Conservation (phyloP, 306 rosid species). For the Lathyrus oleraceus region DNA sequence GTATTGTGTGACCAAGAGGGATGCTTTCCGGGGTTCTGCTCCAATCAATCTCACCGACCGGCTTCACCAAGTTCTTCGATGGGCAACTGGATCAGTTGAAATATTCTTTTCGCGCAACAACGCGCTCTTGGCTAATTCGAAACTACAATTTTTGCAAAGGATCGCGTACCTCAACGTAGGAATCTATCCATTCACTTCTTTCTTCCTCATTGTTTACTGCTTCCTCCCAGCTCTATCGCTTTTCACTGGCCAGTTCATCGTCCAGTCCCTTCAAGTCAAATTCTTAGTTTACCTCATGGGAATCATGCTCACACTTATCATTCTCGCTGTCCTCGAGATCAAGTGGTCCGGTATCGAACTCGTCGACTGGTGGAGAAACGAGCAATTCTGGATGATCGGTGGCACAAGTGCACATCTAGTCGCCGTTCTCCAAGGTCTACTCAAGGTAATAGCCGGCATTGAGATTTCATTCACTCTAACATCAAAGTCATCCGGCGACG, state of each 20-base stretch:
- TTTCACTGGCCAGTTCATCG: conserved; percentile 68
- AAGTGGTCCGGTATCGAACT: conserved; percentile 77
- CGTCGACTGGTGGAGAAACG: conserved; percentile 88
- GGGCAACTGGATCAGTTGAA: conserved; percentile 91
- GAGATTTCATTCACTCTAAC: conserved; percentile 80
- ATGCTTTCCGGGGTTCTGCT: conserved; percentile 79
- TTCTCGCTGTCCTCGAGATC: conserved; percentile 68
- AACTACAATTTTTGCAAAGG: conserved; percentile 62
- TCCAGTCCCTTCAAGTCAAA: conserved; percentile 53
- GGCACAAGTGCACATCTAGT: conserved; percentile 87
- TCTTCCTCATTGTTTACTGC: conserved; percentile 77
- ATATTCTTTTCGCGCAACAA: conserved; percentile 82
- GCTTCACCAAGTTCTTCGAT: conserved; percentile 78
- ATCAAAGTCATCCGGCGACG: conserved; percentile 66
- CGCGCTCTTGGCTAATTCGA: conserved; percentile 60
- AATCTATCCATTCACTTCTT: conserved; percentile 78
- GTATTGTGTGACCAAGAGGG: conserved; percentile 76
- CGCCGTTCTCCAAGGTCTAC: conserved; percentile 76
- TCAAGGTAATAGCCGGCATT: conserved; percentile 72
- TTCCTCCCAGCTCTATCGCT: conserved; percentile 84
- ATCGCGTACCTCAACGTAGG: conserved; percentile 78
- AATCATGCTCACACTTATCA: conserved; percentile 62
- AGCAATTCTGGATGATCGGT: conserved; percentile 82
- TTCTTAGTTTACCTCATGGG: conserved; percentile 70
- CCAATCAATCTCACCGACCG: conserved; percentile 78